These are phyloP conservation scores for Heliamphora pulchella DNA, from an alignment of 179 eudicot genomes.

Conservation along the genomic window DNA sequence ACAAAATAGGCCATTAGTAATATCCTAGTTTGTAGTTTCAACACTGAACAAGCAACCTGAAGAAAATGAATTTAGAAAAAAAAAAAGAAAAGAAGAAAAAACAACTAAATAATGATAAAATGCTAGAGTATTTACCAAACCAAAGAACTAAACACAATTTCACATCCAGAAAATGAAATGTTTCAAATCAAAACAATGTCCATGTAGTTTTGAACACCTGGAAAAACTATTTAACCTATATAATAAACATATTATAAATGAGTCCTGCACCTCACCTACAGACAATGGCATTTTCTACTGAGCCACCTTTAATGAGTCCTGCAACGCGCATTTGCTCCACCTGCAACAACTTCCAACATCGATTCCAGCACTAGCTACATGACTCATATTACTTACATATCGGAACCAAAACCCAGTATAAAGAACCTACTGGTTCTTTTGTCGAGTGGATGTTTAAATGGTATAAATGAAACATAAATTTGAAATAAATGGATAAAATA, in stretches of 20 bases:
- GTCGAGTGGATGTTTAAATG: neutral
- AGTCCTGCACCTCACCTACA: slow-evolving; percentile 52
- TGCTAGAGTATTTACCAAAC: neutral
- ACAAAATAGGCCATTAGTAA: neutral
- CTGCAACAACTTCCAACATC: slow-evolving; percentile 34
- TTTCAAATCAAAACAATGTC: neutral
- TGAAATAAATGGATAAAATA: neutral
- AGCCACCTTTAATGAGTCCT: slow-evolving; percentile 92
- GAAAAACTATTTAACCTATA: neutral
- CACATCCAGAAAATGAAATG: neutral
- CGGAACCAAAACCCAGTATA: neutral
- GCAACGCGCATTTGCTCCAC: slow-evolving; percentile 63
- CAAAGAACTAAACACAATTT: neutral
- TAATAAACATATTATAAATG: neutral
- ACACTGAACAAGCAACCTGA: neutral
- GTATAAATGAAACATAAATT: neutral
- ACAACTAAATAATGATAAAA: neutral
- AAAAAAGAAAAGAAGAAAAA: neutral
- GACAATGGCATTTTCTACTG: slow-evolving; percentile 75
- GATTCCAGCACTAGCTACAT: neutral
- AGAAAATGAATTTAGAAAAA: neutral
- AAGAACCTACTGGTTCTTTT: neutral
- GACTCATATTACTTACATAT: neutral
- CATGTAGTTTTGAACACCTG: neutral
- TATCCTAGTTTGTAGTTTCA: neutral